Evolutionary conservation across 345 rosid genomes (phyloP), one percentile per base, ranked within the genome.

Genomic region (Diplotaxis tenuifolia): DNA sequence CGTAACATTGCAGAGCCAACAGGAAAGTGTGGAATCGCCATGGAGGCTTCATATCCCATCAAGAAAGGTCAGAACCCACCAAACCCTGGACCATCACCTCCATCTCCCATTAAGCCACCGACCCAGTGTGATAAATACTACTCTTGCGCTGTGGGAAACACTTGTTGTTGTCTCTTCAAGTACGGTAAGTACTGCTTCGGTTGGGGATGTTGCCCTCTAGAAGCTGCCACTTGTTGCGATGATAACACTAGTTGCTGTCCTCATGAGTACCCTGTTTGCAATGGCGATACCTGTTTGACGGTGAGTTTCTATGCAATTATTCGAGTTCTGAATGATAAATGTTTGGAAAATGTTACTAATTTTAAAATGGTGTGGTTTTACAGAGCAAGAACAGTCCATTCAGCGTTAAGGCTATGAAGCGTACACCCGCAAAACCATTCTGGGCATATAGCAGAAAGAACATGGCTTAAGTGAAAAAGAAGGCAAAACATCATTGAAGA

Each of bases 201-300:
- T 28, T 95, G 99, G 97, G 99, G 97, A 68, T 92, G 99, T 85
- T 90, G 99, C 83, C 96, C 96, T 0, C 87, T 86, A 0, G 99
- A 90, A 75, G 80, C 85, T 6, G 99, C 96, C 31, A 85, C 91
- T 67, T 95, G 97, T 81, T 95, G 98, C 28, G 96, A 86, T 0
- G 96, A 95, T 60, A 80, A 84, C 50, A 77, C 84, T 18, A 90
- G 96, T 61, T 95, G 97, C 79, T 92, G 98, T 81, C 99, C 99
- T 1, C 88, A 81, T 3, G 96, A 92, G 27, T 90, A 82, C 67
- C 99, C 99, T 0, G 34, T 95, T 76, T 95, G 99, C 69, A 82
- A 91, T 0, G 70, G 75, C 2, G 96, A 96, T 62, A 84, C 88
- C 64, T 95, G 99, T 81, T 67, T 83, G 78, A 74, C 79, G 84